Evolutionary conservation across 768 basidiomycete species (phyloP), one percentile per base, ranked within the genome.

Genomic region (Amanita polypyramis): DNA sequence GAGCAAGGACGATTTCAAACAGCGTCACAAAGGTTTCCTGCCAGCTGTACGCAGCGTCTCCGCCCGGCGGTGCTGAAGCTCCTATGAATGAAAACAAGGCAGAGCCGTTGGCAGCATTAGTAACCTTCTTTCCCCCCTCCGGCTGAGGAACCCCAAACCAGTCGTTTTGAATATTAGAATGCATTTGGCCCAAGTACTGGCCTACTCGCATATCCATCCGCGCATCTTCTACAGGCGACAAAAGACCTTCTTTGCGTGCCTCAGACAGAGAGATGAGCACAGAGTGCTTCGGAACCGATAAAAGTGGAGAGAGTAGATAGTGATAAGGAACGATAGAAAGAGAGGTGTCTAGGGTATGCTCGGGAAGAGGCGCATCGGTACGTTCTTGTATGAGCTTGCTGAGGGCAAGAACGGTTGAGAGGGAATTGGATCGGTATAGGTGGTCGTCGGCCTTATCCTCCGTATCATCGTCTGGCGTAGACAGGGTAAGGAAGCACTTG

Each of bases 131-230:
- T n/a, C 66, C 62, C 17, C 56, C 60, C 5, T 51, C 52, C 25
- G 60, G 55, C 25, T 39, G 46, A 14, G 80, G 79, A 3, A 69
- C 55, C 2, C 85, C 85, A 54, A 78, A 88, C 78, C 79, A 86
- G 56, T 87, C 82, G 64, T 84, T 85, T 57, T 82, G 80, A n/a
- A 84, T 70, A 19, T 65, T 64, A 9, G 61, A 69, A 56, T 88
- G 85, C n/a, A 85, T 65, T 49, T 77, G 70, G 5, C 74, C 75
- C 32, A 87, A 70, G 55, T 76, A 69, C 29, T 69, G 61, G 5
- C 85, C 86, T 2, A 85, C 64, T 45, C 72, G 66, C n/a, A 82
- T 67, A 49, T 86, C 80, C 48, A 86, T 56, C 15, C 70, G 62
- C 3, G 71, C 56, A 2, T 59, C 60, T 37, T 77, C 69, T 17